A percentile compares a stretch with the other conserved stretches of the same genome.
Conservation (phyloP, 2,329 filamentous ascomycete species). For the Phyllosticta paracitricarpa region DNA sequence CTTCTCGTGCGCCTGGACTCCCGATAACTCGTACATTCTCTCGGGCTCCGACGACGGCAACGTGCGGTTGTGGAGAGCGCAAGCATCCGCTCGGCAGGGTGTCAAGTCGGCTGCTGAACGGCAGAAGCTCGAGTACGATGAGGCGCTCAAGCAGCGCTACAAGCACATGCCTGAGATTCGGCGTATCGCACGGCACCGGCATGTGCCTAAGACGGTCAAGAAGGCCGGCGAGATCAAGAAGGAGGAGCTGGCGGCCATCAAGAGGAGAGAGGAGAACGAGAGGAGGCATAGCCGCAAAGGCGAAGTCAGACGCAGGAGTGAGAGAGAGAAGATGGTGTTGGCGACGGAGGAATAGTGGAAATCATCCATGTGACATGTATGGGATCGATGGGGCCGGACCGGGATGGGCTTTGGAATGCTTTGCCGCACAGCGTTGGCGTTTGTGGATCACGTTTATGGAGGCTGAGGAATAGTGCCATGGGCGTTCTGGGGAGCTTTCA, state of each 20-base stretch:
- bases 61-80: constrained; percentile 76
- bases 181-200: constrained; percentile 81
- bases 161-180: constrained; percentile 93
- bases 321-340: constrained; percentile 89
- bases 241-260: constrained; percentile 78
- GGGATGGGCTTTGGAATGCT: background rate
- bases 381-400: background rate
- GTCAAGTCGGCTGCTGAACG: constrained; percentile 78
- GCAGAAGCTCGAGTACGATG: constrained; percentile 85
- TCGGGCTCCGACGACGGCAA: constrained; percentile 93
- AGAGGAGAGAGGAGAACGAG: constrained; percentile 88
- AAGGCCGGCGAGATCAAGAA: constrained; percentile 92
- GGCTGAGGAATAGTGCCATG: background rate
- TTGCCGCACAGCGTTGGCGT: constrained; percentile 10
- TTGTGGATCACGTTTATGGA: background rate
- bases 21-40: constrained; percentile 81
- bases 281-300: constrained; percentile 83
- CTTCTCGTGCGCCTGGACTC: constrained; percentile 74
- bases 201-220: constrained; percentile 87
- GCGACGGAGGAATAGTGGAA: constrained; percentile 46
- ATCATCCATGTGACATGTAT: background rate
- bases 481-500: background rate
- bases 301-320: constrained; percentile 59
- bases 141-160: constrained; percentile 67
- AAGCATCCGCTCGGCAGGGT: constrained; percentile 73